A percentile compares a stretch with the other conserved stretches of the same genome.
Evolutionary conservation across 1,284 basidiomycete genomes (phyloP).

Genomic region (Lentinula novae-zelandiae): DNA sequence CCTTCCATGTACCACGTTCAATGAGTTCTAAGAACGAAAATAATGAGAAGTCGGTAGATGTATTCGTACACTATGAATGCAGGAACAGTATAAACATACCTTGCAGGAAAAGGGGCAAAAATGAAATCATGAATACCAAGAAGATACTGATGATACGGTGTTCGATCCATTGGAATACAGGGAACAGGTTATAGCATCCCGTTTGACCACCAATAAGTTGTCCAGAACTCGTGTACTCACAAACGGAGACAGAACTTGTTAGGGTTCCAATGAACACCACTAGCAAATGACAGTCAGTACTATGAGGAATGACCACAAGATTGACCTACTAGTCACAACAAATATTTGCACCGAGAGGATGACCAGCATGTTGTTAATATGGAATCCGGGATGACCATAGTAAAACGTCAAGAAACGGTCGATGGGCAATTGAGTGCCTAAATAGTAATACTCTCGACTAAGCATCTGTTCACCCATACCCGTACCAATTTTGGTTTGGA

Average conservation of each 20-base stretch:
- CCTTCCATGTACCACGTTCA: constrained; percentile 87
- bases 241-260: constrained; percentile 76
- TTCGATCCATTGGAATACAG: constrained; percentile 91
- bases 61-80: background rate
- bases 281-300: constrained; percentile 24
- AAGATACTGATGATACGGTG: constrained; percentile 95
- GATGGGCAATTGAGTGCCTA: constrained; percentile 97
- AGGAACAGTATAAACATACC: constrained; percentile 38
- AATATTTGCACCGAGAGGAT: constrained; percentile 94
- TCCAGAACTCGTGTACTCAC: constrained; percentile 71
- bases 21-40: constrained; percentile 65
- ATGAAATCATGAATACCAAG: constrained; percentile 94
- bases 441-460: constrained; percentile 98
- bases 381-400: constrained; percentile 99
- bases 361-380: constrained; percentile 99
- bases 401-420: constrained; percentile 99
- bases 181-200: constrained; percentile 90
- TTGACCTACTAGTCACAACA: constrained; percentile 72
- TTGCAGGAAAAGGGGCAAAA: constrained; percentile 91
- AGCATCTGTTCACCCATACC: constrained; percentile 99
- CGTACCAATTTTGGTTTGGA: constrained; percentile 99
- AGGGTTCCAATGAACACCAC: constrained; percentile 93
- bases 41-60: constrained; percentile 10
- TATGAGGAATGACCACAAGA: constrained; percentile 7
- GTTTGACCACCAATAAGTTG: constrained; percentile 68